Evolutionary conservation across 176 grass and related monocot species (phyloP).

Genomic region (Canna indica): DNA sequence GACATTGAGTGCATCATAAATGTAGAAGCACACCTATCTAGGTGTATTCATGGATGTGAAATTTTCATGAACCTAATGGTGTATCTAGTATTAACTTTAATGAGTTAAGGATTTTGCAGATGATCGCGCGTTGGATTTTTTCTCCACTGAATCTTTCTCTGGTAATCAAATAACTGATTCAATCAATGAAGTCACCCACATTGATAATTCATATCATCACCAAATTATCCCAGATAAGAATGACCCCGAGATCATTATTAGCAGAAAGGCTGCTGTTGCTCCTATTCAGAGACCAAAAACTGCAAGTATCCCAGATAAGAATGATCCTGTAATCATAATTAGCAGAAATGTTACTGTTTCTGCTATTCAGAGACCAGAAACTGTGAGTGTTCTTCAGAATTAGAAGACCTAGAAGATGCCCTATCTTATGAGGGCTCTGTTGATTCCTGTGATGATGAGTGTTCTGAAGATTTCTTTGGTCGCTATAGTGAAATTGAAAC

Average conservation of each 20-base stretch:
- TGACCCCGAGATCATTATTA: neutral
- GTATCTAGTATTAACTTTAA: neutral
- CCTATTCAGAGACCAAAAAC: neutral
- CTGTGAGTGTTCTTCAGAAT: neutral
- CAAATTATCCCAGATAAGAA: neutral
- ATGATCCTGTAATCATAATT: neutral
- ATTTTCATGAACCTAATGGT: neutral
- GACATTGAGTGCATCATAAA: too few relatives aligned
- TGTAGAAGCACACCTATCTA: neutral
- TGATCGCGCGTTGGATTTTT: neutral
- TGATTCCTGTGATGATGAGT: neutral
- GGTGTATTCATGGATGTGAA: neutral
- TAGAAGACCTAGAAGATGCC: neutral
- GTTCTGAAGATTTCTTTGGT: too few relatives aligned
- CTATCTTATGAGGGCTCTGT: neutral
- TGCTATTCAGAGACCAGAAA: neutral
- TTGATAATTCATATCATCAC: neutral
- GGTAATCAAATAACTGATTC: neutral
- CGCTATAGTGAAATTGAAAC: neutral
- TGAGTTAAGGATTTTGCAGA: neutral
- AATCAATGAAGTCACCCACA: neutral
- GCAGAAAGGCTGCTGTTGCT: neutral
- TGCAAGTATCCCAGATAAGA: neutral
- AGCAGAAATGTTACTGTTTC: neutral
- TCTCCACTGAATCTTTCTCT: neutral